phyloP scores from a whole-genome alignment of 129 eudicot species.

The Artemisia annua region DNA sequence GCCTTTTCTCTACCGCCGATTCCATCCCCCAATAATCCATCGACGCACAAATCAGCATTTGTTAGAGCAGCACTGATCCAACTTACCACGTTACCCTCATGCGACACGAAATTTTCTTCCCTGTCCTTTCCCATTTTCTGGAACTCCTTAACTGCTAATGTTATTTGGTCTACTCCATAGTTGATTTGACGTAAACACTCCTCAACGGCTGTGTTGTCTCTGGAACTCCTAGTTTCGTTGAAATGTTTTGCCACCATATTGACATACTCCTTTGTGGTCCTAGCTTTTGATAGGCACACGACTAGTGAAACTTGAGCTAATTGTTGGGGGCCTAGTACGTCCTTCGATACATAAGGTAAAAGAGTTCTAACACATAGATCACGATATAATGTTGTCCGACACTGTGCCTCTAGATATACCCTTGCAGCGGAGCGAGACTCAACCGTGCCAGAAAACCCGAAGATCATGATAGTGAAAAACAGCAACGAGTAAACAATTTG shows the following conservation, averaged over 20 bases:
- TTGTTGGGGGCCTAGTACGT: slow-evolving; percentile 39
- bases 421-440: slow-evolving; percentile 44
- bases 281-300: slow-evolving; percentile 48
- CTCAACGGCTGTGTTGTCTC: slow-evolving; percentile 36
- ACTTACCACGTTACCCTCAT: slow-evolving; percentile 55
- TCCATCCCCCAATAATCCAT: slow-evolving; percentile 49
- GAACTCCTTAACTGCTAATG: slow-evolving; percentile 50
- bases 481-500: slow-evolving; percentile 21
- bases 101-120: slow-evolving; percentile 48
- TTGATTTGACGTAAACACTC: slow-evolving; percentile 54
- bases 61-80: slow-evolving; percentile 83
- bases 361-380: slow-evolving; percentile 47
- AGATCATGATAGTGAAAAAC: slow-evolving; percentile 34
- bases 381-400: slow-evolving; percentile 41
- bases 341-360: slow-evolving; percentile 25
- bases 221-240: slow-evolving; percentile 18
- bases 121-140: slow-evolving; percentile 30
- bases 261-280: slow-evolving; percentile 45
- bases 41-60: slow-evolving; percentile 46
- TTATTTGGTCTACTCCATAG: slow-evolving; percentile 54
- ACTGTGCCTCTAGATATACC: slow-evolving; percentile 45
- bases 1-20: slow-evolving; percentile 49
- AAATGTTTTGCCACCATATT: slow-evolving; percentile 41
- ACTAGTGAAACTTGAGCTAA: slow-evolving; percentile 59
- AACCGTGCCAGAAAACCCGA: slow-evolving; percentile 16